Evolutionary conservation across 768 basidiomycete species (phyloP).

Genomic region (Phylloporus sp.): DNA sequence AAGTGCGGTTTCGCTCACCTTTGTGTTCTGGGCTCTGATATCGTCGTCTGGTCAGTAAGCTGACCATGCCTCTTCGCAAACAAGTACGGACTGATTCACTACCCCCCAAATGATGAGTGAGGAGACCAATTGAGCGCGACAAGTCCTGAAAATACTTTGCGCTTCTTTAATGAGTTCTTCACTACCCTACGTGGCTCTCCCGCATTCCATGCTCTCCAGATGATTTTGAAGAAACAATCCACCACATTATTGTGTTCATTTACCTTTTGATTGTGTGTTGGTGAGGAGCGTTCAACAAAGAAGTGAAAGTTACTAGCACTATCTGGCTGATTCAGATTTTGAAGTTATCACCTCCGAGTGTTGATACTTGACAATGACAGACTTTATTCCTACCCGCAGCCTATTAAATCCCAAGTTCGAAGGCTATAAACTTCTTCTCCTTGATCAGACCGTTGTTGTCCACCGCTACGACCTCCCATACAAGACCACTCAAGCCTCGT

Average conservation of each 20-base stretch:
- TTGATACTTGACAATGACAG: slow-evolving; percentile 32
- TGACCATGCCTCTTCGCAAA: neutral
- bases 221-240: no score
- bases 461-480: slow-evolving; percentile 47
- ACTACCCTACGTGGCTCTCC: neutral
- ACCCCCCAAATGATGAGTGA: neutral
- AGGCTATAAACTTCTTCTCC: slow-evolving; percentile 69
- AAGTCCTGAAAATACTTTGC: neutral
- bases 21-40: neutral
- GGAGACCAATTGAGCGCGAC: no score
- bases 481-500: slow-evolving; percentile 47
- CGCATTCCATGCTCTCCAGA: neutral
- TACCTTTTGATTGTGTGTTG: neutral
- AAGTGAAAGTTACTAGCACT: neutral
- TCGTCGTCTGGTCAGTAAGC: neutral
- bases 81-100: neutral
- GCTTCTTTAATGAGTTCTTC: neutral
- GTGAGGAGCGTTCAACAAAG: neutral
- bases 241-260: no score
- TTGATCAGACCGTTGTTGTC: slow-evolving; percentile 55
- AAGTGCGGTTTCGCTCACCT: neutral
- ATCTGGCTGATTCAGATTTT: neutral
- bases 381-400: slow-evolving; percentile 44
- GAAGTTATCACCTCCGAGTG: no score
- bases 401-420: slow-evolving; percentile 83